Base-by-base conservation (phyloP, 306 rosid genomes). In the Oxytropis ochrocephala region DNA sequence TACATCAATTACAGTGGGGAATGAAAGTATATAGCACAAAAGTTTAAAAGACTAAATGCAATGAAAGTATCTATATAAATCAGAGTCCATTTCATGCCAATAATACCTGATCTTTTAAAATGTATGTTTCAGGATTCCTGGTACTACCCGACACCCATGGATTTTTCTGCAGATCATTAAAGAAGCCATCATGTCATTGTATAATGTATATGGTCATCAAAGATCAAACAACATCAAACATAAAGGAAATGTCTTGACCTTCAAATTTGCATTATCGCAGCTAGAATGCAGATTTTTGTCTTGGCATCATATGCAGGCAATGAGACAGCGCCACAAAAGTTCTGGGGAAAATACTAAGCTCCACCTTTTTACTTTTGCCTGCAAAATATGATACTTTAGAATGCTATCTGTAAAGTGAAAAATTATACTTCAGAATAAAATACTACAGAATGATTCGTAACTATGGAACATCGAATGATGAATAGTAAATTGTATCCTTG, bases 51-150 rank as follows among this genome's bases (percentile, higher is more conserved):
- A 67, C 8, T 27, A 8, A 16, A 29, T 21, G 7, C 9, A 35
- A 1, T 8, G 30, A 44, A 29, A 67, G 17, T 11, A 32, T 38
- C 52, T 33, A 33, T 35, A 0, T 35, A 35, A 21, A 32, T 43
- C 51, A n/a, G 6, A 52, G 32, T 10, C 12, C 9, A 12, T 56
- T 68, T 48, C 36, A 72, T 36, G 64, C 19, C 0, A 30, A 67
- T 52, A 38, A 51, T 79, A 80, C 84, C n/a, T n/a, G 84, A 70
- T 91, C 97, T 75, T 86, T 89, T 44, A 91, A 76, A 77, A 76
- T 79, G 78, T 91, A 91, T 29, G 86, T 14, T 75, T 91, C 96
- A 32, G 88, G 88, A 81, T 91, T 91, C 85, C 97, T 82, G 29
- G 87, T 56, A 71, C 74, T 80, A 70, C 97, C 97, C 32, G 97